These are phyloP conservation scores for Xylaria sp. DNA, from an alignment of 2,329 filamentous ascomycete genomes.

Conservation along the genomic window DNA sequence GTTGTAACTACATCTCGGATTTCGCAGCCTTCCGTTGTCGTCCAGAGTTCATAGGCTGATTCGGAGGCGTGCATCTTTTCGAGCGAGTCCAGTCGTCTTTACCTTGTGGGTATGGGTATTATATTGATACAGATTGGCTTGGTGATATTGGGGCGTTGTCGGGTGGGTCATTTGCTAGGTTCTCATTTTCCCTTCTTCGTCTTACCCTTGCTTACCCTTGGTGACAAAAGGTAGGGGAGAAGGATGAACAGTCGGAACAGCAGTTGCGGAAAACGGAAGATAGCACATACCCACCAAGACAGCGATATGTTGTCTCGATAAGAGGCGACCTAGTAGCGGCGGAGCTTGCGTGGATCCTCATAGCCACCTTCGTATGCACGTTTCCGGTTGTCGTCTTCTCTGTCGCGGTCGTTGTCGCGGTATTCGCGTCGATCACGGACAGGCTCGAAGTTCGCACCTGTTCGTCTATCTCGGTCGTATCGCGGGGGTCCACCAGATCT, in stretches of 20 bases:
- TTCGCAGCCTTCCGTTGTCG: slow-evolving; percentile 11
- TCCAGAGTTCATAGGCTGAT: slow-evolving; percentile 7
- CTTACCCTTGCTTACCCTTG: slow-evolving; percentile 53
- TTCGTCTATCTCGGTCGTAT: slow-evolving; percentile 50
- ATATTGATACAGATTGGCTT: slow-evolving; percentile 37
- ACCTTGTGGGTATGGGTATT: slow-evolving; percentile 35
- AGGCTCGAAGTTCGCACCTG: slow-evolving; percentile 80
- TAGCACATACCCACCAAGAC: slow-evolving; percentile 60
- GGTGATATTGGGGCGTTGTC: slow-evolving; percentile 17
- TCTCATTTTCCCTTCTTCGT: slow-evolving; percentile 37
- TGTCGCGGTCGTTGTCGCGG: slow-evolving; percentile 63
- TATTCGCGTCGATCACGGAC: slow-evolving; percentile 72
- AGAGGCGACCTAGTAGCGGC: slow-evolving; percentile 61
- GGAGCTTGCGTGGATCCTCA: slow-evolving; percentile 78
- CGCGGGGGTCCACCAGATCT: slow-evolving; percentile 60
- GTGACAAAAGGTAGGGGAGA: slow-evolving; percentile 49
- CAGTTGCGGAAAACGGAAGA: slow-evolving; percentile 46
- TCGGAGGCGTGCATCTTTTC: slow-evolving; percentile 11
- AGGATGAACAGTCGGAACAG: slow-evolving; percentile 49
- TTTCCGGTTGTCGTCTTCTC: slow-evolving; percentile 70
- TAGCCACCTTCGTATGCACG: slow-evolving; percentile 81
- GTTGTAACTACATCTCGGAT: slow-evolving; percentile 18
- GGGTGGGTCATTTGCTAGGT: slow-evolving; percentile 26
- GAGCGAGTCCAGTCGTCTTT: slow-evolving; percentile 32
- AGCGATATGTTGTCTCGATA: slow-evolving; percentile 54